Evolutionary conservation across 2,329 filamentous ascomycete species (phyloP), one percentile per base, ranked within the genome.

Genomic region (Sarocladium oryzae): DNA sequence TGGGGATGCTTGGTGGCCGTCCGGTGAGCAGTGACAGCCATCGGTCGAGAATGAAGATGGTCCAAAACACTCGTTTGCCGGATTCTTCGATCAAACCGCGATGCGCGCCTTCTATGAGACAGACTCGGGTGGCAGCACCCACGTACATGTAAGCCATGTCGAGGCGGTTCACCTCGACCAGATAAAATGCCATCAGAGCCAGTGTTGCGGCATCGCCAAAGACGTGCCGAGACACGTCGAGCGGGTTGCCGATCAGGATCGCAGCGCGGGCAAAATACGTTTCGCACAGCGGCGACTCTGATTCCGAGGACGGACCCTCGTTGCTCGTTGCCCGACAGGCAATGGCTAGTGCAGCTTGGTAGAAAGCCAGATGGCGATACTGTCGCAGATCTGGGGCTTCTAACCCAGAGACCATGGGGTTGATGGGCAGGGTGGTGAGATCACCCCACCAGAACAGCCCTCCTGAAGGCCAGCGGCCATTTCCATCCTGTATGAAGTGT

Each of bases 61-160:
- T 78, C 75, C 75, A 78, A 51, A 78, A 77, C 5, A 73, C 64
- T 32, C 75, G 63, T 55, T 72, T 76, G 1, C 67, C 69, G 20
- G 60, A 59, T 56, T 77, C 74, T 37, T 74, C 67, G 2, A 67
- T 61, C 56, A 65, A 15, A 3, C 71, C 72, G 13, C 68, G 62
- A 54, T 77, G 71, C 1, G 73, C 65, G n/a, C 76, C 76, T 30
- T 73, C 69, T 63, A 72, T 71, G 43, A 76, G 67, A 41, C 70
- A 69, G 28, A 76, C 69, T 37, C 73, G 69, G 64, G 75, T 74
- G 24, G 74, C 74, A 13, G 69, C 67, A 37, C 69, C 68, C 24
- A 77, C 62, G 53, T 70, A 73, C 55, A 74, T 69, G 56, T 72
- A 77, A 0, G 75, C 74, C 2, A 70, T 68, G 53, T 78, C 75